These are phyloP conservation scores for Scutellaria barbata DNA, from an alignment of 257 asterid species.

Conservation along the genomic window DNA sequence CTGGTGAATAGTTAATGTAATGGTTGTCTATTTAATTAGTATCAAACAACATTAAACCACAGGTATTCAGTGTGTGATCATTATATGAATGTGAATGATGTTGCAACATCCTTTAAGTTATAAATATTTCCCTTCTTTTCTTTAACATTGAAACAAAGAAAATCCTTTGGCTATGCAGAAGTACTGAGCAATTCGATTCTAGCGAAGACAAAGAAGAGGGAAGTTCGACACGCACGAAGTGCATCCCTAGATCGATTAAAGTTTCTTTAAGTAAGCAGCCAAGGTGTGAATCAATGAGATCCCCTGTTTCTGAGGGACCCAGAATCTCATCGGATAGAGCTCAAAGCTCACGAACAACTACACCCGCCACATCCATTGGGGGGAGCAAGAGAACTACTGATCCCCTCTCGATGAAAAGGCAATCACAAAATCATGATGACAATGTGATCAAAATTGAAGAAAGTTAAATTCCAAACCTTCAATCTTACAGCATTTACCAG, in stretches of 20 bases:
- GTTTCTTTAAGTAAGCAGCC: conserved; percentile 79
- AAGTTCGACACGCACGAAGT: conserved; percentile 57
- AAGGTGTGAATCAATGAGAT: conserved; percentile 85
- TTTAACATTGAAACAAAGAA: conserved; percentile 21
- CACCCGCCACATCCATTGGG: conserved; percentile 60
- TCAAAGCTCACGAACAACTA: conserved; percentile 59
- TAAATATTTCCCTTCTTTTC: background rate
- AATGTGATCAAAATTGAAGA: conserved; percentile 85
- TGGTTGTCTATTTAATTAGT: background rate
- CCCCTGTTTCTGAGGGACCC: conserved; percentile 87
- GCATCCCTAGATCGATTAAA: conserved; percentile 85
- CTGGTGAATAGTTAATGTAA: conserved; percentile 12
- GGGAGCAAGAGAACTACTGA: conserved; percentile 84
- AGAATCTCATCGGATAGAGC: conserved; percentile 81
- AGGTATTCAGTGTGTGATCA: background rate
- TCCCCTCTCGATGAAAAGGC: conserved; percentile 48
- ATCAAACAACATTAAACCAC: background rate
- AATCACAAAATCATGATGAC: conserved; percentile 52
- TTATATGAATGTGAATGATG: conserved; percentile 3
- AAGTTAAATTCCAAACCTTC: conserved; percentile 63
- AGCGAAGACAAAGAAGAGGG: conserved; percentile 60
- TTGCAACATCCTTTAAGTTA: background rate
- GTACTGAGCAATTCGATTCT: conserved; percentile 53
- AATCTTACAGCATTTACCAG: conserved; percentile 1
- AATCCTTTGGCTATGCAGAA: conserved; percentile 55